Conservation (phyloP, 2,329 filamentous ascomycete species). For the Trichoderma cornu-damae region DNA sequence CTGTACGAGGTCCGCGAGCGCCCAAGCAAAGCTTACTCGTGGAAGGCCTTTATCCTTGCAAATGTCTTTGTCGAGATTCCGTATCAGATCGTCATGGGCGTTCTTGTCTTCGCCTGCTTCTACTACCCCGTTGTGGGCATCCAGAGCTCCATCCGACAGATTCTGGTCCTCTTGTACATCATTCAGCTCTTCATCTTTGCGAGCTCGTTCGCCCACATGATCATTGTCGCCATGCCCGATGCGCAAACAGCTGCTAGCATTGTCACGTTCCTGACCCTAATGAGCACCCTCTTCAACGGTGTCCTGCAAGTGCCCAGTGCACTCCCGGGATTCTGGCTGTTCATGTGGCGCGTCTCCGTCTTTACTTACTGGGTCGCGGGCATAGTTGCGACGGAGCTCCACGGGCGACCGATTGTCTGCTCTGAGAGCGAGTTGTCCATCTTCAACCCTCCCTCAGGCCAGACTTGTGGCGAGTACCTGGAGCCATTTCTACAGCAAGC, state of each 20-base stretch:
- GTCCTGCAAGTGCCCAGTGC: conserved; percentile 55
- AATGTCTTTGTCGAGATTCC: conserved; percentile 70
- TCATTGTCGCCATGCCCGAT: conserved; percentile 63
- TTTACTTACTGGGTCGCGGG: conserved; percentile 66
- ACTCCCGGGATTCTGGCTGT: conserved; percentile 69
- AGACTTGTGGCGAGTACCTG: conserved; percentile 62
- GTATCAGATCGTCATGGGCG: conserved; percentile 60
- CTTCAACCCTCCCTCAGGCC: conserved; percentile 58
- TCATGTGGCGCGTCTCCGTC: conserved; percentile 61
- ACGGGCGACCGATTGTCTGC: conserved; percentile 49
- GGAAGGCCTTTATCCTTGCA: conserved; percentile 66
- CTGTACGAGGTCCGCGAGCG: conserved; percentile 75
- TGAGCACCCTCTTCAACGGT: conserved; percentile 58
- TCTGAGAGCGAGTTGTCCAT: conserved; percentile 52
- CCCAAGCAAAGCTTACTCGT: conserved; percentile 69
- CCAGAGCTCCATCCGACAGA: conserved; percentile 52
- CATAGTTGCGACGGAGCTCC: conserved; percentile 62
- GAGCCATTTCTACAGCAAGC: conserved; percentile 46
- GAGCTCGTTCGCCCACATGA: conserved; percentile 67
- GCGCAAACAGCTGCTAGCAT: conserved; percentile 63
- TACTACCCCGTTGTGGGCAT: conserved; percentile 60
- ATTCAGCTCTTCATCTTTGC: conserved; percentile 66
- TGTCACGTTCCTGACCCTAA: conserved; percentile 54
- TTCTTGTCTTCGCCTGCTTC: conserved; percentile 60
- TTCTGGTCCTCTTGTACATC: conserved; percentile 59